phyloP scores from a whole-genome alignment of 352 stramenopile genomes.

The Phytophthora palmivora region DNA sequence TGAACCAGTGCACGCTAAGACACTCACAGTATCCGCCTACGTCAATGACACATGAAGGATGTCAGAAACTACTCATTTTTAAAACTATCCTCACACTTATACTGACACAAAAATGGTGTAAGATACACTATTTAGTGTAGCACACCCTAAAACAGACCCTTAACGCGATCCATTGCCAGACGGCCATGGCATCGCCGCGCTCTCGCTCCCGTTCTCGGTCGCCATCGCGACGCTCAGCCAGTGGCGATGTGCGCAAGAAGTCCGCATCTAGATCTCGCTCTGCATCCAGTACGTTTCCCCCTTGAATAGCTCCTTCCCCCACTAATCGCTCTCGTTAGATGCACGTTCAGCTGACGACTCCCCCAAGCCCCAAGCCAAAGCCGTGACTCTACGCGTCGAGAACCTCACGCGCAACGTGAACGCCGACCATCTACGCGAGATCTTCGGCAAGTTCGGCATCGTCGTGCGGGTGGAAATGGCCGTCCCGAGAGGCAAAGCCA shows the following conservation, averaged over 20 bases:
- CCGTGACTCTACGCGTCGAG: slow-evolving; percentile 67
- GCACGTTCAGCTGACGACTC: slow-evolving; percentile 12
- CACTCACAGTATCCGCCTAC: not conserved
- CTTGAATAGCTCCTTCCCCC: not conserved
- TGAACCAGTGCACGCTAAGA: slow-evolving; percentile 1
- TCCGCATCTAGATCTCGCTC: slow-evolving; percentile 21
- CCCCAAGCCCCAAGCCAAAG: slow-evolving; percentile 24
- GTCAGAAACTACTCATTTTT: too few relatives aligned
- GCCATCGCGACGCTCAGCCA: not conserved
- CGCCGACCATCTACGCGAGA: slow-evolving; percentile 81
- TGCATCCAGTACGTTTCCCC: slow-evolving; percentile 18
- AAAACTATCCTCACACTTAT: too few relatives aligned
- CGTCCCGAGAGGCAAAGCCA: slow-evolving; percentile 41
- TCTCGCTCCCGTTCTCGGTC: slow-evolving; percentile 25
- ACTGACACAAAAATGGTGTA: too few relatives aligned
- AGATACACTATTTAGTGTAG: slow-evolving; percentile 1
- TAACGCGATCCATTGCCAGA: slow-evolving; percentile 13
- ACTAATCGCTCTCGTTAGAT: slow-evolving; percentile 8
- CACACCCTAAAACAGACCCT: not conserved
- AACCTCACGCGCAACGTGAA: slow-evolving; percentile 90
- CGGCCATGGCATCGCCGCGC: slow-evolving; percentile 28
- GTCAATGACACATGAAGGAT: too few relatives aligned
- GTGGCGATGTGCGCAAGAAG: slow-evolving; percentile 1
- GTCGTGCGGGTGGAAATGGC: slow-evolving; percentile 67
- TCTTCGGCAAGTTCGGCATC: slow-evolving; percentile 88